Base-by-base conservation (phyloP, 805 yeast species). In the Ogataea trehaloabstinens region DNA sequence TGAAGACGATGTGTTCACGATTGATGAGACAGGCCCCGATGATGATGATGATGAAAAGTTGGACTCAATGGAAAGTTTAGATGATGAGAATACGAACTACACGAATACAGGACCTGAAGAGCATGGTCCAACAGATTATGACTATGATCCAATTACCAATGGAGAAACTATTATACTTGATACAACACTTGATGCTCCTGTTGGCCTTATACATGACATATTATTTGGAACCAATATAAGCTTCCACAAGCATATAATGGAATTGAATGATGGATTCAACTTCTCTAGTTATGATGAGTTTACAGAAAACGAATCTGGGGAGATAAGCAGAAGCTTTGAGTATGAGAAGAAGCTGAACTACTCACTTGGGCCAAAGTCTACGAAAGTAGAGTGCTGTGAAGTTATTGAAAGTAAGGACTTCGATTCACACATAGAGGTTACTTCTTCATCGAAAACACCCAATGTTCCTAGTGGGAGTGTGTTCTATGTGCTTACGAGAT, bases 381-480 rank as follows among this genome's bases (percentile, higher is more conserved):
- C 99, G 2, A 78, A 73, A 40, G 78, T 76, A 12, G 77, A 79
- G 22, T 70, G 68, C 5, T 63, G 60, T 3, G 96, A 89, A 50
- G 65, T 70, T 0, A 68, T 85, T 16, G 75, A 78, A 31, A 63
- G 71, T 32, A 63, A 72, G 51, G 83, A 85, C 52, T 67, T 69
- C 36, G 65, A 73, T 4, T 67, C 70, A 13, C 72, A 72, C 47
- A 74, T 87, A 24, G 73, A 78, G 42, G 78, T 88, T 2, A 63
- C 79, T 2, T 78, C 81, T 29, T 68, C 76, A 2, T 78, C 91
- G 0, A 68, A 66, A 28, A 90, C 99, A 0, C 99, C 99, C 0
- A 93, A 88, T 55, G 98, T 93, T 12, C 99, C 99, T 0, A 84
- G 90, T 52, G 99, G 99, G 4, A 73, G 73, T 30, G 74, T 85